Conservation (phyloP, 768 basidiomycete species). For the Lactarius pseudohatsudake region DNA sequence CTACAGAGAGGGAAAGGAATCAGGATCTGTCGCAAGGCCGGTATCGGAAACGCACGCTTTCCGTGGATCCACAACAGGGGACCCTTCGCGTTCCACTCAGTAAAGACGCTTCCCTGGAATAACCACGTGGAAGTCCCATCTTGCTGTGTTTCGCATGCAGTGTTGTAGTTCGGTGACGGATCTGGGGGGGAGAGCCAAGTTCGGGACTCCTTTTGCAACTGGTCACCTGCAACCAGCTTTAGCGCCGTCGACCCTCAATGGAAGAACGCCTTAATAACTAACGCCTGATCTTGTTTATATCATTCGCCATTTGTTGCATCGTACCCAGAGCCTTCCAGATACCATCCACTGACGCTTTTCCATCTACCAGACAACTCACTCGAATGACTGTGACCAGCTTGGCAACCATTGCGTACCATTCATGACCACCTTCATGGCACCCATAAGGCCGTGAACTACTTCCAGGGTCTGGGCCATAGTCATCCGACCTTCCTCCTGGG, state of each 20-base stretch:
- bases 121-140: background rate
- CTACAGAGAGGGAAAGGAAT: background rate
- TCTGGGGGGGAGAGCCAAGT: too few species aligned
- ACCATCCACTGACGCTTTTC: background rate
- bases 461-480: background rate
- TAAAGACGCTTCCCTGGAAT: background rate
- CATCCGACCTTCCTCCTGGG: background rate
- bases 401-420: background rate
- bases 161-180: too few species aligned
- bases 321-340: background rate
- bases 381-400: background rate
- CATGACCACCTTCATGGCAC: too few species aligned
- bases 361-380: background rate
- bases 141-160: too few species aligned
- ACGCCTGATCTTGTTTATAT: background rate
- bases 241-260: background rate
- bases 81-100: background rate
- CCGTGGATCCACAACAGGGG: background rate
- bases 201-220: background rate
- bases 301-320: too few species aligned
- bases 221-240: background rate
- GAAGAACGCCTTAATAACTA: background rate
- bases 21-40: background rate
- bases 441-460: background rate
- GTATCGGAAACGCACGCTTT: background rate